These are phyloP conservation scores for Pseudoscleropodium purum DNA, from an alignment of 225 moss, liverwort and hornwort genomes.

Conservation along the genomic window DNA sequence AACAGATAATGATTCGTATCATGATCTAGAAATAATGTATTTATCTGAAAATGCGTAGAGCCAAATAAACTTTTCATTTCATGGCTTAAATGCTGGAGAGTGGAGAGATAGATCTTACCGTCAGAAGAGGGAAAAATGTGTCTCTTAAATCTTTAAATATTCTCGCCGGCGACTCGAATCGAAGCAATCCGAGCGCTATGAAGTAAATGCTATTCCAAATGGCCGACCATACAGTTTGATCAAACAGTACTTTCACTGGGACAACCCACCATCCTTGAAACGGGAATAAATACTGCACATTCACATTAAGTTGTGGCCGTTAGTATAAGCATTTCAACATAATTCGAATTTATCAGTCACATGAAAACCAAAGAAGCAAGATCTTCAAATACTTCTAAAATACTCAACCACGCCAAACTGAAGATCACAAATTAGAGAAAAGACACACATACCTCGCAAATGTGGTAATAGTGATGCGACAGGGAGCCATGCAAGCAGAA, in stretches of 20 bases:
- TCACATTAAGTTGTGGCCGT: neutral
- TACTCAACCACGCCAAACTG: neutral
- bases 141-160: conserved; percentile 51
- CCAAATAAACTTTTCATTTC: neutral
- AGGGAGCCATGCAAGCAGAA: conserved; percentile 89
- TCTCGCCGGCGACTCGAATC: conserved; percentile 58
- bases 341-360: no score
- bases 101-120: conserved; percentile 8
- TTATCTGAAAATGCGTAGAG: neutral
- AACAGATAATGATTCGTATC: neutral
- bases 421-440: neutral
- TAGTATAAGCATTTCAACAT: neutral
- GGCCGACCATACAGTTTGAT: conserved; percentile 82
- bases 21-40: neutral
- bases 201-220: conserved; percentile 88
- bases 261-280: conserved; percentile 96
- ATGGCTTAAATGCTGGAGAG: neutral
- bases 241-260: conserved; percentile 70
- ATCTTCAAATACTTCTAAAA: neutral
- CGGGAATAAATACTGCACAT: conserved; percentile 76
- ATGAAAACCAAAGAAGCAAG: no score
- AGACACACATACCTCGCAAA: conserved; percentile 53
- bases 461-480: conserved; percentile 88
- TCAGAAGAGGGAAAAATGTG: conserved; percentile 60
- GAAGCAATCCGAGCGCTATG: conserved; percentile 48